Conservation (phyloP, 306 rosid genomes). For the Mimosa pudica region DNA sequence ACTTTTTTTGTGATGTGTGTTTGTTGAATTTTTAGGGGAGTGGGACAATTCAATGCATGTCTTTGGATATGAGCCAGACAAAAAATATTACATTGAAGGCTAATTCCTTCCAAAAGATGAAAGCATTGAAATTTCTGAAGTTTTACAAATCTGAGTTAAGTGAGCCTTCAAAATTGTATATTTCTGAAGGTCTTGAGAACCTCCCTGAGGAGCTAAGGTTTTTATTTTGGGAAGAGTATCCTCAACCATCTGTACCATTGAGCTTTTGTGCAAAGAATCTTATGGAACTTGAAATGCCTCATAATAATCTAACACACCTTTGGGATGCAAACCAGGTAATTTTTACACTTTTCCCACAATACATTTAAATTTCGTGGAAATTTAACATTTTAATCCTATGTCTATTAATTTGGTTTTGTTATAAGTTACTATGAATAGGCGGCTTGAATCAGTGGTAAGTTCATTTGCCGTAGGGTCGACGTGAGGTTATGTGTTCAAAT, state of each 20-base stretch:
- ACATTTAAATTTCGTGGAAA: too few relatives aligned
- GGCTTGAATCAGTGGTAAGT: too few relatives aligned
- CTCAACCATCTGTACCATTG: not conserved
- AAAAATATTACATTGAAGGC: not conserved
- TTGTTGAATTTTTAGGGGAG: not conserved
- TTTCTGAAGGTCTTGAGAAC: not conserved
- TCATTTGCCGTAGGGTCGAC: too few relatives aligned
- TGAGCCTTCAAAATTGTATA: not conserved
- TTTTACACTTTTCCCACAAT: not conserved
- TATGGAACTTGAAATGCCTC: not conserved
- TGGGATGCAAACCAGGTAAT: not conserved
- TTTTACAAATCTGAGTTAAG: not conserved
- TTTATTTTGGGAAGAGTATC: not conserved
- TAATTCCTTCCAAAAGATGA: not conserved
- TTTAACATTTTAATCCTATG: too few relatives aligned
- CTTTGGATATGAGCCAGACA: not conserved
- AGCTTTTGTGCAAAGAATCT: not conserved
- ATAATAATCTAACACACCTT: not conserved
- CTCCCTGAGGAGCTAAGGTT: not conserved
- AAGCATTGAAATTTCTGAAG: not conserved
- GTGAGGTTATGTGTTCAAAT: too few relatives aligned
- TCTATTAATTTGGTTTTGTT: too few relatives aligned
- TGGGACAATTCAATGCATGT: not conserved
- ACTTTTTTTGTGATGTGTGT: too few relatives aligned
- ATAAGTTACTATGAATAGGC: too few relatives aligned